phyloP scores from a whole-genome alignment of 257 asterid genomes.

The Gentiana dahurica region DNA sequence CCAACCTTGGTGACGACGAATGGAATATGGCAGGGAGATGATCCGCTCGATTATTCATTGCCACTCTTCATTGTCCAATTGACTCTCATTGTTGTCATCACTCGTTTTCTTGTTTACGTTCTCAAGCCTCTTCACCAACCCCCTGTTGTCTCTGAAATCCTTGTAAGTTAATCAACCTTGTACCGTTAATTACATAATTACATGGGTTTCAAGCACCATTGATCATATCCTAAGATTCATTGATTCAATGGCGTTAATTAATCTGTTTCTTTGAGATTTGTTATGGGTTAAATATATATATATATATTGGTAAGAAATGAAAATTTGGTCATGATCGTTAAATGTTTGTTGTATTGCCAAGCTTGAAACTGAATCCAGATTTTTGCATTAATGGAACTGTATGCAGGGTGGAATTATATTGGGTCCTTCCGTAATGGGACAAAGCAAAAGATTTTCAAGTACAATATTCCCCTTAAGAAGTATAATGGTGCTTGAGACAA shows the following conservation, averaged over 20 bases:
- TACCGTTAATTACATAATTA: too few relatives aligned
- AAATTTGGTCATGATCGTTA: too few relatives aligned
- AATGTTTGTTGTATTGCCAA: too few relatives aligned
- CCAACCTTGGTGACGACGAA: conserved; percentile 90
- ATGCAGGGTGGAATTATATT: conserved; percentile 91
- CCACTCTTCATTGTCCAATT: conserved; percentile 87
- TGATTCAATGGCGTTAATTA: background rate
- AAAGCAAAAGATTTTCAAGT: conserved; percentile 35
- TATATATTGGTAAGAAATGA: too few relatives aligned
- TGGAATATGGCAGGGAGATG: conserved; percentile 94
- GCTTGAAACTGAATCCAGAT: too few relatives aligned
- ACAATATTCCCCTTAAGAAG: conserved; percentile 72
- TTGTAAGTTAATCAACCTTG: conserved; percentile 32
- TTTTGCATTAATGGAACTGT: conserved; percentile 25
- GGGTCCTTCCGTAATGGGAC: conserved; percentile 87
- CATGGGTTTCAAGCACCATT: too few relatives aligned
- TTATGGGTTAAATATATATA: too few relatives aligned
- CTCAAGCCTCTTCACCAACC: conserved; percentile 93
- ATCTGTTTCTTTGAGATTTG: too few relatives aligned
- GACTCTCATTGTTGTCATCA: conserved; percentile 52
- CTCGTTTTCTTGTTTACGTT: conserved; percentile 63
- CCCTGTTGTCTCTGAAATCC: conserved; percentile 85
- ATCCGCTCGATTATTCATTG: conserved; percentile 82
- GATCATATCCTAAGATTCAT: too few relatives aligned
- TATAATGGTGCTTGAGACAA: conserved; percentile 92